Evolutionary conservation across 305 asterid genomes (phyloP).

Genomic region (Fraxinus sp.): DNA sequence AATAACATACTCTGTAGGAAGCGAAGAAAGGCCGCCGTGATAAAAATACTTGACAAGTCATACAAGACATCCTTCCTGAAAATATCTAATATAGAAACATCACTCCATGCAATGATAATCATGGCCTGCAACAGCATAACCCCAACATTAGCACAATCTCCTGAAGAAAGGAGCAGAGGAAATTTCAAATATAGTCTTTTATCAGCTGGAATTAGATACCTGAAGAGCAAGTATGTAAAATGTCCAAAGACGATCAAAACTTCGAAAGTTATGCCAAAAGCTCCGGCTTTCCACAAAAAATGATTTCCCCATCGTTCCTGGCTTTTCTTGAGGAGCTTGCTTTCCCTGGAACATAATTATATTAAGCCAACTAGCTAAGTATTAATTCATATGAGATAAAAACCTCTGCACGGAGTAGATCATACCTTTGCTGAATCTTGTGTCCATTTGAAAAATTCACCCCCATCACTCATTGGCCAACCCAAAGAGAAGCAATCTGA

Average conservation of each 20-base stretch:
- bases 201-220: slow-evolving; percentile 43
- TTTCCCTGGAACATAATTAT: slow-evolving; percentile 62
- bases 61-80: slow-evolving; percentile 60
- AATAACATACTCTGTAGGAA: slow-evolving; percentile 77
- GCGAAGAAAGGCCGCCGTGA: slow-evolving; percentile 92
- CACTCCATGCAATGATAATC: slow-evolving; percentile 80
- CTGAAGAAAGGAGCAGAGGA: slow-evolving; percentile 17
- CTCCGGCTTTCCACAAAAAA: slow-evolving; percentile 92
- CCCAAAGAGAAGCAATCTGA: slow-evolving; percentile 92
- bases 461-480: slow-evolving; percentile 99
- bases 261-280: slow-evolving; percentile 95
- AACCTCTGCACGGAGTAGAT: slow-evolving; percentile 18
- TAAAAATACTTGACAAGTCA: slow-evolving; percentile 77
- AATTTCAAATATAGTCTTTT: not conserved
- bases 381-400: slow-evolving; percentile 15
- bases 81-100: slow-evolving; percentile 55
- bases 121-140: slow-evolving; percentile 58
- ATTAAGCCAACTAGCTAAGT: slow-evolving; percentile 31
- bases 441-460: slow-evolving; percentile 84
- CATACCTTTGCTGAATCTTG: slow-evolving; percentile 55
- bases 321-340: slow-evolving; percentile 37
- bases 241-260: slow-evolving; percentile 98
- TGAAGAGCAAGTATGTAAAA: slow-evolving; percentile 81
- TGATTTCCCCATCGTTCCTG: slow-evolving; percentile 77
- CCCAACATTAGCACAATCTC: slow-evolving; percentile 29